phyloP scores from a whole-genome alignment of 345 rosid species.

The Eucalyptus regnans region DNA sequence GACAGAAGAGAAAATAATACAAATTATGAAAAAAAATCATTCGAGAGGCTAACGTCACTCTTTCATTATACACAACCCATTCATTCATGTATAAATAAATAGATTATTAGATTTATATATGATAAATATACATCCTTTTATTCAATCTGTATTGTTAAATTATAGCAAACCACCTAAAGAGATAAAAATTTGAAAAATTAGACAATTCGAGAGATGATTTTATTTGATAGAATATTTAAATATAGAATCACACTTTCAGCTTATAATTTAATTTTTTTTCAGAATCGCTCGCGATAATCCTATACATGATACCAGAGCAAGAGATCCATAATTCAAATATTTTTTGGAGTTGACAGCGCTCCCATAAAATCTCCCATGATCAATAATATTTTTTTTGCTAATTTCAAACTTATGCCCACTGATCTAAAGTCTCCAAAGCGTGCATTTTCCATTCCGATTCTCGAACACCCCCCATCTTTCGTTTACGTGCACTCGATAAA shows the following conservation, averaged over 20 bases:
- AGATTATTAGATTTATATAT: too few species aligned
- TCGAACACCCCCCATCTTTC: not conserved
- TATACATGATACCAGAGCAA: accelerated
- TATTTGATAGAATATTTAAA: too few species aligned
- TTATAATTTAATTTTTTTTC: too few species aligned
- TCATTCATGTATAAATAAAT: not conserved
- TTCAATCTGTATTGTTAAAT: not conserved
- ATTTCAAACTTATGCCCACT: not conserved
- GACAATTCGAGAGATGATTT: not conserved
- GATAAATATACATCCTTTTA: not conserved
- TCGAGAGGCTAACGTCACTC: accelerated
- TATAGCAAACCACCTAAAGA: not conserved
- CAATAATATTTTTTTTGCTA: not conserved
- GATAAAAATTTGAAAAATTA: not conserved
- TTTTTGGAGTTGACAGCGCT: accelerated
- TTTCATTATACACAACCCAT: not conserved
- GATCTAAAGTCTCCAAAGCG: not conserved
- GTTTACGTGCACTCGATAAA: not conserved
- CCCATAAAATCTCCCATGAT: accelerated
- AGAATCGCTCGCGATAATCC: accelerated
- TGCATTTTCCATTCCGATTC: not conserved
- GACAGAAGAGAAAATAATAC: too few species aligned
- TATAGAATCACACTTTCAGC: not conserved
- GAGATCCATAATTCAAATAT: accelerated
- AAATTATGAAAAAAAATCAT: not conserved